Evolutionary conservation across 2,329 filamentous ascomycete genomes (phyloP).

Genomic region (Plectosphaerella cucumerina): DNA sequence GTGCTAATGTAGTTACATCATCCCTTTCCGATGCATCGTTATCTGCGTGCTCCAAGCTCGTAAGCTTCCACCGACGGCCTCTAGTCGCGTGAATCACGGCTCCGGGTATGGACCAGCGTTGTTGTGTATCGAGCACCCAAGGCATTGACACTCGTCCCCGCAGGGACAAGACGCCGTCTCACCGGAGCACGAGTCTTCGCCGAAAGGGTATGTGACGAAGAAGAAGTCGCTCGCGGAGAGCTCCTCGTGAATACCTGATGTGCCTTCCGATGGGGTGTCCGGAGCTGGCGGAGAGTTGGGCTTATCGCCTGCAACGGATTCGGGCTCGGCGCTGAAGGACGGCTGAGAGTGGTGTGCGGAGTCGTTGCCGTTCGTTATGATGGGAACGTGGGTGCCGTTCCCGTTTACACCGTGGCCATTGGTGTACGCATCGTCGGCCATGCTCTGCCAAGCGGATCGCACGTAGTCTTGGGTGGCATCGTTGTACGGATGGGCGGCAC

Average conservation of each 20-base stretch:
- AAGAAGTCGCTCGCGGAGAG: constrained; percentile 52
- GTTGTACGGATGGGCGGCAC: constrained; percentile 65
- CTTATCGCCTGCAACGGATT: constrained; percentile 3
- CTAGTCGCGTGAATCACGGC: too few relatives aligned
- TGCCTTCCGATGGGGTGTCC: constrained; percentile 43
- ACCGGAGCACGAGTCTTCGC: constrained; percentile 41
- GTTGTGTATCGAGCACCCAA: constrained; percentile 52
- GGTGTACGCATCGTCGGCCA: constrained; percentile 27
- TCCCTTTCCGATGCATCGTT: too few relatives aligned
- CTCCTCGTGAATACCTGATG: constrained; percentile 42
- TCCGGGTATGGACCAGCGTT: constrained; percentile 6
- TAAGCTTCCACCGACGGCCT: too few relatives aligned
- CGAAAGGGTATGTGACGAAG: constrained; percentile 52
- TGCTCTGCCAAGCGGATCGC: constrained; percentile 40
- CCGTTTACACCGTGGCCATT: constrained; percentile 19
- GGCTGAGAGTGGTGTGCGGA: constrained; percentile 15
- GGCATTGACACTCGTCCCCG: constrained; percentile 55
- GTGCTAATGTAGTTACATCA: too few relatives aligned
- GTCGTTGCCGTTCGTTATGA: constrained; percentile 11
- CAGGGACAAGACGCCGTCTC: constrained; percentile 50
- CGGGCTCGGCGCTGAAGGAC: constrained; percentile 9
- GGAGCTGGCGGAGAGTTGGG: constrained; percentile 30
- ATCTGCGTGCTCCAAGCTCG: too few relatives aligned
- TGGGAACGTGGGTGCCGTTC: constrained; percentile 7
- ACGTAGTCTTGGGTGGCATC: constrained; percentile 53